A percentile compares a stretch with the other conserved stretches of the same genome.
Conservation (phyloP, 2,329 filamentous ascomycete genomes). For the Fusarium pilosicola region DNA sequence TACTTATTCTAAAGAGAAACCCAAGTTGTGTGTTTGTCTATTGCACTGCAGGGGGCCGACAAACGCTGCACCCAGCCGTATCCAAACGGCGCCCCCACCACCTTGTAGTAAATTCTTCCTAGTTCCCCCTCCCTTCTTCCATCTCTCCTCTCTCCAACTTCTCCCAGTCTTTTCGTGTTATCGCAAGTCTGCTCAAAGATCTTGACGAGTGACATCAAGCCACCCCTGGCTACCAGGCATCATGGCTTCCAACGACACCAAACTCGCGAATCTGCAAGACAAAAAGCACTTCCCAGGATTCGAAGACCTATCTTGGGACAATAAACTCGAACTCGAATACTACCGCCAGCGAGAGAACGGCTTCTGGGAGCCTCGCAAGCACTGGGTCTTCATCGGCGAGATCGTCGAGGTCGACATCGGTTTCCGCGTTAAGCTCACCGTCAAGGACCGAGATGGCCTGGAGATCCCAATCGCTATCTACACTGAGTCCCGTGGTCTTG, state of each 20-base stretch:
- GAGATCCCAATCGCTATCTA: constrained; percentile 2
- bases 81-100: background rate
- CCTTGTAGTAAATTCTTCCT: background rate
- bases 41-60: background rate
- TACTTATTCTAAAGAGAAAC: fast-evolving
- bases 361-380: background rate
- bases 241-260: background rate
- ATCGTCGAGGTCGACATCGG: background rate
- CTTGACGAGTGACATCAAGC: background rate
- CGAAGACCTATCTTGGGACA: background rate
- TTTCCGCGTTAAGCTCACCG: background rate
- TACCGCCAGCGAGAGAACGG: background rate
- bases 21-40: background rate
- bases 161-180: fast-evolving
- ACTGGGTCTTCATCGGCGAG: constrained; percentile 31
- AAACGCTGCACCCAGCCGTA: background rate
- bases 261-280: constrained; percentile 2
- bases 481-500: background rate
- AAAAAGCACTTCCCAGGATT: constrained; percentile 10
- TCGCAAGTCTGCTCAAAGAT: too few species aligned
- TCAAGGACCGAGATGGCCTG: constrained; percentile 13
- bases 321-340: background rate
- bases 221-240: fast-evolving
- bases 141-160: background rate
- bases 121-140: background rate